Percentiles rank a stretch among this genome's conserved stretches.
Evolutionary conservation across 2,329 filamentous ascomycete species (phyloP).

Genomic region (Microsporum canis): DNA sequence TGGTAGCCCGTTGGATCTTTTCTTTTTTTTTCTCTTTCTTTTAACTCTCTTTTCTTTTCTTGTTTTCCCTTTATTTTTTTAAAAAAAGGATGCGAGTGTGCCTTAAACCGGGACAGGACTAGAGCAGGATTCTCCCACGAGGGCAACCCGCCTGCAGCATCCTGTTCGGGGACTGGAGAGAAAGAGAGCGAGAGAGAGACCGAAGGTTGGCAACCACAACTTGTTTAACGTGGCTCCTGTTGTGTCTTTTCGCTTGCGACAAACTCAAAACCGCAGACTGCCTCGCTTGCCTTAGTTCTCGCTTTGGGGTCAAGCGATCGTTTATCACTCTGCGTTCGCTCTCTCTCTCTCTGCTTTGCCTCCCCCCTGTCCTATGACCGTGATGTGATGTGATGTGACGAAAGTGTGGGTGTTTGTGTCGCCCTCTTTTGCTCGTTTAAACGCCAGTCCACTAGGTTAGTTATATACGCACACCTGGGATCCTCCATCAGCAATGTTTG

Average conservation of each 20-base stretch:
- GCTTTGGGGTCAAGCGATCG: background rate
- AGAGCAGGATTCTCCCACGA: background rate
- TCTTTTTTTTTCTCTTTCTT: background rate
- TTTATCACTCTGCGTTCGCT: background rate
- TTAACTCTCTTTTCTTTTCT: background rate
- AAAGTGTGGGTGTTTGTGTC: background rate
- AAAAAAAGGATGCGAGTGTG: background rate
- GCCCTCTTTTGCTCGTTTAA: background rate
- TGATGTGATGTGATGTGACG: conserved; percentile 1
- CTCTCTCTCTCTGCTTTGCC: background rate
- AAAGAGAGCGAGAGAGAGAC: background rate
- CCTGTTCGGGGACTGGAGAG: background rate
- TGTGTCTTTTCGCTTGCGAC: background rate
- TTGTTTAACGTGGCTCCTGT: background rate
- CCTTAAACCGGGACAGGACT: background rate
- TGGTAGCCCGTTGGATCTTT: background rate
- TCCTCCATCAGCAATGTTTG: background rate
- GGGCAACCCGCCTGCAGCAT: background rate
- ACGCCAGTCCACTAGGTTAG: background rate
- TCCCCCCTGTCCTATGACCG: background rate
- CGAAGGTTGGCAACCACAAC: background rate
- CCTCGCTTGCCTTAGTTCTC: background rate
- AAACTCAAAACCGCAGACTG: background rate
- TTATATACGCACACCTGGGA: background rate
- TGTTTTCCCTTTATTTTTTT: background rate